phyloP scores from a whole-genome alignment of 306 rosid genomes.

The Cercis canadensis region DNA sequence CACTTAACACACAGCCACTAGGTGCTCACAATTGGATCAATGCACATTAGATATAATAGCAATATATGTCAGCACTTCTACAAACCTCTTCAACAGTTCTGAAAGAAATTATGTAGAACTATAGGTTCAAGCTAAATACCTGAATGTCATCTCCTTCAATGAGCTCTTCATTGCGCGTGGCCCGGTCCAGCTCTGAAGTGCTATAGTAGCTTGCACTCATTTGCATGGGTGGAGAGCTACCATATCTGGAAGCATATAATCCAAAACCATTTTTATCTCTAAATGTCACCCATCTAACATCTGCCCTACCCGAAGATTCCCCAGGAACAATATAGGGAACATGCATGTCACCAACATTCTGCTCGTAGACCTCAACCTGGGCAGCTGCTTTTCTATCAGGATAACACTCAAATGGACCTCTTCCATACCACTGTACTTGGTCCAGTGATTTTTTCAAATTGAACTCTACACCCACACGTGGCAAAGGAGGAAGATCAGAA shows the following conservation, averaged over 20 bases:
- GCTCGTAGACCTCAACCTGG: constrained; percentile 70
- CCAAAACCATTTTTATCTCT: constrained; percentile 73
- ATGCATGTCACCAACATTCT: constrained; percentile 72
- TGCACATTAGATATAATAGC: constrained; percentile 1
- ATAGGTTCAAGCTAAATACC: constrained; percentile 46
- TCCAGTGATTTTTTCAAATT: constrained; percentile 72
- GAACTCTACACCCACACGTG: constrained; percentile 85
- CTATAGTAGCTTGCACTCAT: constrained; percentile 85
- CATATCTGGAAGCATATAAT: constrained; percentile 81
- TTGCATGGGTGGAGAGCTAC: constrained; percentile 88
- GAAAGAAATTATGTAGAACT: too few species aligned
- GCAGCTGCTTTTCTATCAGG: constrained; percentile 96
- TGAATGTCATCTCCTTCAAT: constrained; percentile 79
- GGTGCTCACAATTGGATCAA: background rate
- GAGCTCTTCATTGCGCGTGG: constrained; percentile 75
- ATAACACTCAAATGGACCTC: constrained; percentile 95
- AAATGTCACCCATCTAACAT: constrained; percentile 91
- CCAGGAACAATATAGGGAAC: constrained; percentile 92
- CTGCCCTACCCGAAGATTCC: constrained; percentile 90
- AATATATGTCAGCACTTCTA: background rate
- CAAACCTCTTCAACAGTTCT: too few species aligned
- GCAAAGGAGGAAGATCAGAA: constrained; percentile 85
- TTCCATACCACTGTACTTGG: constrained; percentile 80
- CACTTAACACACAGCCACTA: constrained; percentile 1
- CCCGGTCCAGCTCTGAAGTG: constrained; percentile 77